Percentiles rank a stretch among this genome's conserved stretches.
Evolutionary conservation across 352 stramenopile genomes (phyloP).

Genomic region (Elongisporangium prolatum): DNA sequence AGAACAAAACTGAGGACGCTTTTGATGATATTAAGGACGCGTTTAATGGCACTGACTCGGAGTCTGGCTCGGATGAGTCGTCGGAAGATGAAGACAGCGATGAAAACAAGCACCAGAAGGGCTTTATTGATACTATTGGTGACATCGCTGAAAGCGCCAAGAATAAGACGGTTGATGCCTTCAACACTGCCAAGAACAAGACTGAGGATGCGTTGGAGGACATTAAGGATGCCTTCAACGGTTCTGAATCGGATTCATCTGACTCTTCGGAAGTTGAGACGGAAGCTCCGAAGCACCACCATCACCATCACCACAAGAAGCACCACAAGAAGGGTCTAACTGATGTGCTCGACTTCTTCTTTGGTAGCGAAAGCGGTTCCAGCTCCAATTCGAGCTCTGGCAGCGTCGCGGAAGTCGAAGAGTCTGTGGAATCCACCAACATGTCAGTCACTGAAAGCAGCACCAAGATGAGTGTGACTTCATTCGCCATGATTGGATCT

Average conservation of each 20-base stretch:
- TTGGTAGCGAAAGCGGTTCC: slow-evolving; percentile 1
- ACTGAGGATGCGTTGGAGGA: slow-evolving; percentile 12
- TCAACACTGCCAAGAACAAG: slow-evolving; percentile 6
- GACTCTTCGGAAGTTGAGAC: slow-evolving; percentile 15
- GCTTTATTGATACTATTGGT: slow-evolving; percentile 7
- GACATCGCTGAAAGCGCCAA: slow-evolving; percentile 19
- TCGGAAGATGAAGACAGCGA: slow-evolving; percentile 10
- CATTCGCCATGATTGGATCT: slow-evolving; percentile 19
- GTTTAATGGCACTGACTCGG: slow-evolving; percentile 17
- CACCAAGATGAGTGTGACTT: slow-evolving; percentile 8
- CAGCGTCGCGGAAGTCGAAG: not conserved
- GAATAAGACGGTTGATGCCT: slow-evolving; percentile 18
- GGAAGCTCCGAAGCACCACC: slow-evolving; percentile 12
- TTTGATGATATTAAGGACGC: slow-evolving; percentile 20
- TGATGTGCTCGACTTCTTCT: not conserved
- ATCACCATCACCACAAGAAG: slow-evolving; percentile 15
- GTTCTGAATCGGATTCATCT: slow-evolving; percentile 5
- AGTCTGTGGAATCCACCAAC: slow-evolving; percentile 2
- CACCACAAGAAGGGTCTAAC: slow-evolving; percentile 13
- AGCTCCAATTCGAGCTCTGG: not conserved
- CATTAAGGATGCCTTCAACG: slow-evolving; percentile 15
- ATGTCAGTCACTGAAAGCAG: slow-evolving; percentile 7
- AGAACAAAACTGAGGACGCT: slow-evolving; percentile 17
- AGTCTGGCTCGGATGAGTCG: slow-evolving; percentile 11
- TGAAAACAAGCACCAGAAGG: slow-evolving; percentile 18